Percentiles rank a stretch among this genome's conserved stretches.
phyloP scores from a whole-genome alignment of 257 asterid genomes.

The Cinchona pubescens region DNA sequence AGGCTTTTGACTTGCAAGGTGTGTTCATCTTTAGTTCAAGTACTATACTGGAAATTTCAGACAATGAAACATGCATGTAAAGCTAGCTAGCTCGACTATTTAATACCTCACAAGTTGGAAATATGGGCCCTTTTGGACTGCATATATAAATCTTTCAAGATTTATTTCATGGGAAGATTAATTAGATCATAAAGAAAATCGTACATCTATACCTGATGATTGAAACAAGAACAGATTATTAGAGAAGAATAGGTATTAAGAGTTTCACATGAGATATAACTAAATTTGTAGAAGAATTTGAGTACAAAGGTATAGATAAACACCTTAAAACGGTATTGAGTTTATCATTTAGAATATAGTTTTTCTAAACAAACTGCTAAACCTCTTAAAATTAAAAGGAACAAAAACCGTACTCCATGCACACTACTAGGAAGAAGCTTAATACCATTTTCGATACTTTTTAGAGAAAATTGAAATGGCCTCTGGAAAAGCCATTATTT shows the following conservation, averaged over 20 bases:
- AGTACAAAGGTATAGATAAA: no score
- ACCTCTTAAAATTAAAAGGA: background rate
- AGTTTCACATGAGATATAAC: no score
- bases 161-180: background rate
- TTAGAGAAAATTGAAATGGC: background rate
- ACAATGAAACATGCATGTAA: slow-evolving; percentile 12
- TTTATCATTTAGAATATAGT: no score
- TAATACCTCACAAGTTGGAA: slow-evolving; percentile 18
- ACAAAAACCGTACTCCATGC: background rate
- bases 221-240: no score
- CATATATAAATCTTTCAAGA: background rate
- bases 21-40: background rate
- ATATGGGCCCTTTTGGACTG: background rate
- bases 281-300: no score
- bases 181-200: no score
- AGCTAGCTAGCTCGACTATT: background rate
- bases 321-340: no score
- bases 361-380: background rate
- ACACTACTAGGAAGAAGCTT: background rate
- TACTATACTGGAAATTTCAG: slow-evolving; percentile 9
- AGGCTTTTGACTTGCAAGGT: slow-evolving; percentile 8
- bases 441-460: background rate
- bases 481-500: slow-evolving; percentile 1
- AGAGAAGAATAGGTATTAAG: no score
- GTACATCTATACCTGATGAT: no score